Base-by-base conservation (phyloP, 148 eudicot genomes). In the Hydrangea macrophylla region DNA sequence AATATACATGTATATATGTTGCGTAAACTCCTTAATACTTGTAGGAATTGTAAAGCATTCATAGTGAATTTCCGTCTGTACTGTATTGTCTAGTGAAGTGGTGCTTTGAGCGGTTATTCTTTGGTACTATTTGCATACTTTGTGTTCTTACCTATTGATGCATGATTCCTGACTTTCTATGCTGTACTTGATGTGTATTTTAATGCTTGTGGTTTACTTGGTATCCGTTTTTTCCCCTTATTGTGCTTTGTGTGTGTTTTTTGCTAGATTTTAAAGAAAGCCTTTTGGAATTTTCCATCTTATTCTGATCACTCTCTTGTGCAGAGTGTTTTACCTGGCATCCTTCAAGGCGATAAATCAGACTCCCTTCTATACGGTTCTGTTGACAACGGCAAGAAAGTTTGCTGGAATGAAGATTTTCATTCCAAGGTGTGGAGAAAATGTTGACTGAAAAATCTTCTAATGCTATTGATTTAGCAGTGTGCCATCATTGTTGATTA, bases 291-390 rank as follows among this genome's bases (percentile, higher is more conserved):
- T n/a, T n/a, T 64, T 20, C 25, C 18, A 12, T 63, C 27, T 0
- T 18, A 24, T 62, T 62, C 31, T 24, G 10, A 28, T 57, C 22
- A 9, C 18, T 77, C 72, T 60, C 40, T 60, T 33, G 60, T 77
- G 62, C 83, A 95, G 99, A 95, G 99, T 84, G 99, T 95, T 69
- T 78, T 95, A 71, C 99, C 99, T 1, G 99, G 99, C 70, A 95
- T 95, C 63, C 96, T 95, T 72, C 99, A 95, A 81, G 99, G 99
- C 51, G 99, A 95, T 73, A 95, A 95, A 75, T 95, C 99, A 33
- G 97, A 95, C 72, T 91, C 99, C 28, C 96, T 95, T 77, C 81
- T 95, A 37, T 95, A 95, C 73, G 99, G 99, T 72, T 95, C 99
- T 72, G 99, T 91, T 73, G 99, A 95, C 76, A 95, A 95, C 78